Base-by-base conservation (phyloP, 495 filamentous ascomycete species). In the Aspergillus olivimuriae region DNA sequence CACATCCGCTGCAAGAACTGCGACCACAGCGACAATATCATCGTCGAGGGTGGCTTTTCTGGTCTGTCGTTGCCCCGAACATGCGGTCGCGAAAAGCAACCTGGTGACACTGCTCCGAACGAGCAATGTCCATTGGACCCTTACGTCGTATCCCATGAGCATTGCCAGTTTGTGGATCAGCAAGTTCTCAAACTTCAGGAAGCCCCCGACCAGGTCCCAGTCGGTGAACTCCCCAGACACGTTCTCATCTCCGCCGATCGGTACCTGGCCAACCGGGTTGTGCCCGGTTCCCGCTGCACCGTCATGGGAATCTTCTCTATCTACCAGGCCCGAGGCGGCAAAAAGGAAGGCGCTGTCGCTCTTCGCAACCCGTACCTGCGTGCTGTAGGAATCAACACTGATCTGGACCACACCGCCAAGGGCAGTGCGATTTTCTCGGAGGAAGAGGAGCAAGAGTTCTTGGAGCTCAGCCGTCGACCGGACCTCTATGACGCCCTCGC, bases 171-270 rank as follows among this genome's bases (percentile, higher is more conserved):
- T 60, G 90, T 96, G 56, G 94, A 99, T 56, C 94, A 97, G 54
- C 94, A 99, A 58, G 87, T 97, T 34, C 82, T 99, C 53, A 99
- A 99, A 66, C 79, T 99, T 6, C 94, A 99, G 61, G 94, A 99
- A 65, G 94, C 94, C 10, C 94, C 94, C 4, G 94, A 99, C 58
- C 89, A 96, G 58, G 92, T 99, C 0, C 94, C 94, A 1, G 94
- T 99, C 1, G 94, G 94, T 62, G 94, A 99, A 63, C 72, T 99
- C 19, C 94, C 94, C 2, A 77, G 94, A 20, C 94, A 97, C 60
- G 91, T 97, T 34, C 76, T 96, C 44, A 85, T 97, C 43, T 92
- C 88, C 0, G 92, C 94, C 21, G 94, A 99, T 57, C 81, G 94
- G 11, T 97, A 99, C 56, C 75, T 99, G 15, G 89, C 91, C 16